Evolutionary conservation across 352 stramenopile species (phyloP).

Genomic region (Paralagenidium karlingii): DNA sequence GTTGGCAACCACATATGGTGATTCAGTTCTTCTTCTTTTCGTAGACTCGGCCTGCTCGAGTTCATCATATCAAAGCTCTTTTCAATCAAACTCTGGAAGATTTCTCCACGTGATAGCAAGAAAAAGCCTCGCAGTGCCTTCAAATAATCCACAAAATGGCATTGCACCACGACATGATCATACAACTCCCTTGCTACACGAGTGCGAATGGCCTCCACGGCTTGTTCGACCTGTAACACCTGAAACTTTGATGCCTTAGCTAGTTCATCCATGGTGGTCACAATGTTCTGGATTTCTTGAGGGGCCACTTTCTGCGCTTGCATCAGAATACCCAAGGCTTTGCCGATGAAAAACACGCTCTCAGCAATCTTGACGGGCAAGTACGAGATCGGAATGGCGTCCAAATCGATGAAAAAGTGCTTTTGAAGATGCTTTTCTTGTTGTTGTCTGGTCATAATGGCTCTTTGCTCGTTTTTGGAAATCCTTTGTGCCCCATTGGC

Average conservation of each 20-base stretch:
- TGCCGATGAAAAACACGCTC: conserved; percentile 56
- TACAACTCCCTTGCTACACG: conserved; percentile 43
- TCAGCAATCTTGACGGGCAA: conserved; percentile 42
- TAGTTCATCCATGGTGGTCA: conserved; percentile 19
- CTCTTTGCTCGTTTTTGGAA: conserved; percentile 3
- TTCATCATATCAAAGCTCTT: conserved; percentile 42
- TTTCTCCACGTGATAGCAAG: conserved; percentile 41
- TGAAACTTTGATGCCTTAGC: conserved; percentile 28
- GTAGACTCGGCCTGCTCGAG: conserved; percentile 20
- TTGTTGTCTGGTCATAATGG: conserved; percentile 4
- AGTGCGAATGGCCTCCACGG: conserved; percentile 38
- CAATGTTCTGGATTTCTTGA: conserved; percentile 31
- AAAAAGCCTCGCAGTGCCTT: conserved; percentile 54
- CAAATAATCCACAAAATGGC: conserved; percentile 43
- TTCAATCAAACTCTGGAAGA: conserved; percentile 68
- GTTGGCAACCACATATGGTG: conserved; percentile 38
- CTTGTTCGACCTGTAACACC: conserved; percentile 26
- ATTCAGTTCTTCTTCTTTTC: conserved; percentile 55
- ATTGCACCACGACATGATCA: conserved; percentile 50
- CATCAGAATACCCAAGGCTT: conserved; percentile 42
- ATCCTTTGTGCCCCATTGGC: conserved; percentile 4
- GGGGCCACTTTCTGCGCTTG: conserved; percentile 25
- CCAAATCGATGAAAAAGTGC: conserved; percentile 35
- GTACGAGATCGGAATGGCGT: conserved; percentile 44
- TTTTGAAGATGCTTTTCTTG: conserved; percentile 37